Conservation (phyloP, 2,329 filamentous ascomycete genomes). For the Epichloe gansuensis region DNA sequence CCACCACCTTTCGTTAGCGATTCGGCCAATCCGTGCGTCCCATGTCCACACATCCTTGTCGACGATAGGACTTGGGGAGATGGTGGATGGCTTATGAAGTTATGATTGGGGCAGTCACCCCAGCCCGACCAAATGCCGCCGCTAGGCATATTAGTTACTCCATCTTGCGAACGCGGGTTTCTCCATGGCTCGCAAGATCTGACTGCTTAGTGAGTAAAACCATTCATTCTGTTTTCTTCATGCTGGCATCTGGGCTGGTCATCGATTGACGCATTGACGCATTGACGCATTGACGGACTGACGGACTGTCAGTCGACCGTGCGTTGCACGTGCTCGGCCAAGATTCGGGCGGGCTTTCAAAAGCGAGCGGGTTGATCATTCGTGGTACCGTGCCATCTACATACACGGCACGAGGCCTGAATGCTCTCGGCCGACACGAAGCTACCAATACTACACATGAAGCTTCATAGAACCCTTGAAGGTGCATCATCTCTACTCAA, state of each 20-base stretch:
- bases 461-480: neutral
- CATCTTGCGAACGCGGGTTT: constrained; percentile 1
- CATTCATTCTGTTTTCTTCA: neutral
- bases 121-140: constrained; percentile 7
- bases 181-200: constrained; percentile 1
- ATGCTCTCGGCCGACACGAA: constrained; percentile 5
- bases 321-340: constrained; percentile 4
- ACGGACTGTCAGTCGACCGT: constrained; percentile 2
- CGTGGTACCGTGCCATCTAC: constrained; percentile 4
- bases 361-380: neutral
- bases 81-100: constrained; percentile 5
- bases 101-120: constrained; percentile 7
- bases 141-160: constrained; percentile 4
- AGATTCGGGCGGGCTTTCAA: constrained; percentile 1
- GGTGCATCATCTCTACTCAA: neutral
- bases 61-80: constrained; percentile 7
- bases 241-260: neutral
- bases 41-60: constrained; percentile 4
- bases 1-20: neutral
- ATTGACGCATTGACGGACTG: neutral
- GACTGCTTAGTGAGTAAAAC: neutral
- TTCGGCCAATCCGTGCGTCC: neutral
- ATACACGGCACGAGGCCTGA: neutral
- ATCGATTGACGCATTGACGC: neutral
- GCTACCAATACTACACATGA: neutral